These are phyloP conservation scores for Beauveria australis DNA, from an alignment of 2,329 filamentous ascomycete species.

Conservation along the genomic window DNA sequence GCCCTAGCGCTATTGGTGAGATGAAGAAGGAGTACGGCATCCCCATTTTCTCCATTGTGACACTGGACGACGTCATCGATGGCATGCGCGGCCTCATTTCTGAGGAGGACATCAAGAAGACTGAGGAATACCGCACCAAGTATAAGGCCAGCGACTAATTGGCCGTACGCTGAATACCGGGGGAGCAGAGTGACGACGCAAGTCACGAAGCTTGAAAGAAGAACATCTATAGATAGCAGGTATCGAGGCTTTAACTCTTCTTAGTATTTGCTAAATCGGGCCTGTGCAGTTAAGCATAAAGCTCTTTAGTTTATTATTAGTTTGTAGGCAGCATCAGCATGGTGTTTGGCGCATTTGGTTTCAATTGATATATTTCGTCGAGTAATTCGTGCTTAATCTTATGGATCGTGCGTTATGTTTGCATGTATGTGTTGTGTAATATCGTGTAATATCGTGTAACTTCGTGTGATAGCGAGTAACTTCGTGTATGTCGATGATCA, in stretches of 20 bases:
- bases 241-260: constrained; percentile 1
- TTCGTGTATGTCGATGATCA: background rate
- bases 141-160: constrained; percentile 53
- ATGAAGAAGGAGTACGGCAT: constrained; percentile 76
- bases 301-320: constrained; percentile 2
- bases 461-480: too few relatives aligned
- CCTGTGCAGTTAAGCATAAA: background rate
- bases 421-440: background rate
- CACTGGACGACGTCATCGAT: constrained; percentile 72
- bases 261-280: background rate
- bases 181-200: background rate
- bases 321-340: constrained; percentile 9
- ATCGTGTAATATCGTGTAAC: too few relatives aligned
- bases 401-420: background rate
- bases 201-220: background rate
- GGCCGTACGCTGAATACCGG: background rate
- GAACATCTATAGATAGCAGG: constrained; percentile 1
- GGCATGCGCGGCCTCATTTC: constrained; percentile 56
- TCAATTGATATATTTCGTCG: background rate
- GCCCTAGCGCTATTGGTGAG: constrained; percentile 77
- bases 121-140: constrained; percentile 65
- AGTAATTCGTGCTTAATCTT: background rate
- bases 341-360: constrained; percentile 8
- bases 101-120: constrained; percentile 53
- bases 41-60: constrained; percentile 76